A percentile compares a stretch with the other conserved stretches of the same genome.
Evolutionary conservation across 2,329 filamentous ascomycete genomes (phyloP).

Genomic region (Ceratocystis cubensis): DNA sequence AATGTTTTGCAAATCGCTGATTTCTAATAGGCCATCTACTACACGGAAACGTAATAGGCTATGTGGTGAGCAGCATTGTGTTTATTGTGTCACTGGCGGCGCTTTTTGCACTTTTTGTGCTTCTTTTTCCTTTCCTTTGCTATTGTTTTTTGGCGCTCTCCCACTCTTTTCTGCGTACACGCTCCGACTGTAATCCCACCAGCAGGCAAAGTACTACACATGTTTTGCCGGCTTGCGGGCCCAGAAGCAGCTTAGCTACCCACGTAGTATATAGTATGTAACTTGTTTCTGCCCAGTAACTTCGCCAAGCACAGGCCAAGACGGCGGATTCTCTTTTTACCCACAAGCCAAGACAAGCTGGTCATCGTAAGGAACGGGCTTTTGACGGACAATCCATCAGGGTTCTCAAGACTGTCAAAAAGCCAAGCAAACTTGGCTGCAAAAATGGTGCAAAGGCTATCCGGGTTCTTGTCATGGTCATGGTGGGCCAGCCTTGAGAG

Average conservation of each 20-base stretch:
- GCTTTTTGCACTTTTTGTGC: background rate
- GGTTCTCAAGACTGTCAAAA: conserved; percentile 4
- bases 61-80: background rate
- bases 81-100: background rate
- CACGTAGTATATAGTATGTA: background rate
- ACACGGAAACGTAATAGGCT: background rate
- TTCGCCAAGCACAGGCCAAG: conserved; percentile 4
- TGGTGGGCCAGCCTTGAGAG: background rate
- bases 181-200: background rate
- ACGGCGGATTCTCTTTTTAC: conserved; percentile 6
- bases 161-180: background rate
- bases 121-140: background rate
- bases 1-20: background rate
- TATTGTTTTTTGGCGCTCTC: background rate
- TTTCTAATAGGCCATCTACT: background rate
- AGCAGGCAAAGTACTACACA: background rate
- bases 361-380: conserved; percentile 3
- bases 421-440: background rate
- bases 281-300: background rate
- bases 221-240: background rate
- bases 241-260: background rate
- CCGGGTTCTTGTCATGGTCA: conserved; percentile 8
- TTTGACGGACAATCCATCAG: conserved; percentile 8
- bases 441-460: conserved; percentile 9
- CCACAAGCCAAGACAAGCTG: conserved; percentile 8